These are phyloP conservation scores for Thuidium tamariscinum DNA, from an alignment of 225 moss, liverwort and hornwort species.

Conservation along the genomic window DNA sequence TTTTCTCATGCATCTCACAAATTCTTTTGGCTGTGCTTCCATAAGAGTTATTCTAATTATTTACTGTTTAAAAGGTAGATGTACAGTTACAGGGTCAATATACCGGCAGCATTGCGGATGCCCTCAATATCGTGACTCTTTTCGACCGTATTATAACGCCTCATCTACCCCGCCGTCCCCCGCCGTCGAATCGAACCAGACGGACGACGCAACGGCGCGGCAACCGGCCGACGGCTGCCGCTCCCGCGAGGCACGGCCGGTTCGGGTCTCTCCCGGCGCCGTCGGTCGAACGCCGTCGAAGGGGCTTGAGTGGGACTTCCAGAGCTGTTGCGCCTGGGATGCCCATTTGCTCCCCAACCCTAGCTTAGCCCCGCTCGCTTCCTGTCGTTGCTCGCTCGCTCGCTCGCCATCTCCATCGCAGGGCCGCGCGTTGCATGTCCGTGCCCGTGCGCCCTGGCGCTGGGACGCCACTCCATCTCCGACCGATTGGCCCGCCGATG, in stretches of 20 bases:
- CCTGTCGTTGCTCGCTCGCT: neutral
- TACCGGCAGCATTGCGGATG: no score
- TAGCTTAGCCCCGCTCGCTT: neutral
- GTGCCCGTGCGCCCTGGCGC: neutral
- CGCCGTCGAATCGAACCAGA: neutral
- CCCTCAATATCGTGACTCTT: no score
- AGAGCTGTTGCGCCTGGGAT: neutral
- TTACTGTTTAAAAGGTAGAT: no score
- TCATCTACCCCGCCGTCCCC: neutral
- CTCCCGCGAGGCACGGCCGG: neutral
- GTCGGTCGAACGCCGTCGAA: slow-evolving; percentile 5
- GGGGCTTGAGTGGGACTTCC: neutral
- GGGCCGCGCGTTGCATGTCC: neutral
- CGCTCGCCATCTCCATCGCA: neutral
- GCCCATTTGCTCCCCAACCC: slow-evolving; percentile 14
- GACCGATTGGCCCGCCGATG: neutral
- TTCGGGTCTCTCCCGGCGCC: neutral
- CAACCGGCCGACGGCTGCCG: neutral
- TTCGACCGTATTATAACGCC: no score
- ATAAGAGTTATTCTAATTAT: no score
- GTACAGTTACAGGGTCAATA: no score
- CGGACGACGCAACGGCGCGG: neutral
- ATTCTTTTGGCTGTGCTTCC: no score
- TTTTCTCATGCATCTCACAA: no score
- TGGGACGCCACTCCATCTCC: neutral